Base-by-base conservation (phyloP, 306 rosid genomes). In the Quillaja saponaria region DNA sequence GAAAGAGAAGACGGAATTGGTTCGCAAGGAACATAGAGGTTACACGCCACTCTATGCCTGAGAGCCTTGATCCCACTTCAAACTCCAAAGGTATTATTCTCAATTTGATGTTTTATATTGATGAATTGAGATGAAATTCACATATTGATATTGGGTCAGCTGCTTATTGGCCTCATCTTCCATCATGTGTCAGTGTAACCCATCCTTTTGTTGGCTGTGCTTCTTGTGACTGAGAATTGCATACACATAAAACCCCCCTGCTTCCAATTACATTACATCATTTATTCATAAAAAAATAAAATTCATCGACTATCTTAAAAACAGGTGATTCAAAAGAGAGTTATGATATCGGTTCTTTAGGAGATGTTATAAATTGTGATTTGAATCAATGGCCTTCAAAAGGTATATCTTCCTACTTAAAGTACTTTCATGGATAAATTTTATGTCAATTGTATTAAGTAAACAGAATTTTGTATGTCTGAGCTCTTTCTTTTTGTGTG, bases 321-420 rank as follows among this genome's bases (percentile, higher is more conserved):
- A 8, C 75, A 91, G 97, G 97, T 59, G 97, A 85, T 71, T 67
- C 77, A 13, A 88, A 88, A 75, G 97, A 88, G 82, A 77, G 86
- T 61, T 88, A 44, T 69, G 77, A 78, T 49, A 67, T 91, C 65
- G 96, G 96, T 21, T 60, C 86, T 73, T 16, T 86, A 55, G 90
- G 59, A 49, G 90, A 84, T 18, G 50, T n/a, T 50, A 31, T 62
- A 8, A 57, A 61, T 69, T 53, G 1, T 52, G 20, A 60, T 50
- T 74, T 85, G 35, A 91, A 91, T 77, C 95, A 86, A 72, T 91
- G 97, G 97, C 97, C 96, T 65, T 68, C 87, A 44, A 49, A 76
- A 66, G 97, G 96, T 91, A 63, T 34, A 46, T 1, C 11, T 44
- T 10, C 15, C 13, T 8, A n/a, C 25, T 48, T 48, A 0, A 12